A percentile compares a stretch with the other conserved stretches of the same genome.
These are phyloP conservation scores for Stygiomarasmius scandens DNA, from an alignment of 1,284 basidiomycete species.

Conservation along the genomic window DNA sequence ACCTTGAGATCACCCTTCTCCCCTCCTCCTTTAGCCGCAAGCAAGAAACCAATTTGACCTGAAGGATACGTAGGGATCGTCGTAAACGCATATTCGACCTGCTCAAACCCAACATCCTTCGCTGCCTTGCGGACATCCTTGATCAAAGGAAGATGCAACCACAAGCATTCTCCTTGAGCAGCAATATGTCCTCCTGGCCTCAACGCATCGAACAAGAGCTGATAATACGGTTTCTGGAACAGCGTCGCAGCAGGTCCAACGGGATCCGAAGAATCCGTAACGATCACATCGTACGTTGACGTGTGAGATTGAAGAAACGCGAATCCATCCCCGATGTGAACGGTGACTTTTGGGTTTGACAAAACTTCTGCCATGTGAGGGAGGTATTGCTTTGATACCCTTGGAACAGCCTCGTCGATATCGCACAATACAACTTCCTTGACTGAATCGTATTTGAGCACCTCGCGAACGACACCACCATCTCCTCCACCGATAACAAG, in stretches of 20 bases:
- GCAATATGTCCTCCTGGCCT: constrained; percentile 92
- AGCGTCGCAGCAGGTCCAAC: constrained; percentile 94
- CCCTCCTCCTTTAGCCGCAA: constrained; percentile 78
- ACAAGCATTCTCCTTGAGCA: constrained; percentile 95
- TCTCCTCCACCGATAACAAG: constrained; percentile 98
- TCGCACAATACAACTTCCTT: constrained; percentile 95
- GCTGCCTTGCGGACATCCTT: constrained; percentile 77
- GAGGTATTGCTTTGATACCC: constrained; percentile 92
- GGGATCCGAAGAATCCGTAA: constrained; percentile 98
- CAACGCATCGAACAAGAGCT: constrained; percentile 89
- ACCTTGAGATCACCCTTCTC: constrained; percentile 15
- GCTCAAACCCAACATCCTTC: constrained; percentile 71
- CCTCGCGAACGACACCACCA: constrained; percentile 96
- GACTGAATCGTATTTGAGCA: constrained; percentile 92
- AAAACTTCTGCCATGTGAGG: constrained; percentile 94
- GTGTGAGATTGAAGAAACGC: constrained; percentile 93
- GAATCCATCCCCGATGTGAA: constrained; percentile 96
- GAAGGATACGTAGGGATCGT: constrained; percentile 98
- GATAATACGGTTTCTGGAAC: constrained; percentile 98
- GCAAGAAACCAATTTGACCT: constrained; percentile 95
- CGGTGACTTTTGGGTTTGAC: constrained; percentile 81
- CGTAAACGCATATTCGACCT: constrained; percentile 93
- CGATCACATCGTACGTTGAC: constrained; percentile 94
- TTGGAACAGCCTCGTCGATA: constrained; percentile 98
- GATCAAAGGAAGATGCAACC: constrained; percentile 94